Base-by-base conservation (phyloP, 1,139 yeast species). In the Kurtzmaniella quercitrusa region DNA sequence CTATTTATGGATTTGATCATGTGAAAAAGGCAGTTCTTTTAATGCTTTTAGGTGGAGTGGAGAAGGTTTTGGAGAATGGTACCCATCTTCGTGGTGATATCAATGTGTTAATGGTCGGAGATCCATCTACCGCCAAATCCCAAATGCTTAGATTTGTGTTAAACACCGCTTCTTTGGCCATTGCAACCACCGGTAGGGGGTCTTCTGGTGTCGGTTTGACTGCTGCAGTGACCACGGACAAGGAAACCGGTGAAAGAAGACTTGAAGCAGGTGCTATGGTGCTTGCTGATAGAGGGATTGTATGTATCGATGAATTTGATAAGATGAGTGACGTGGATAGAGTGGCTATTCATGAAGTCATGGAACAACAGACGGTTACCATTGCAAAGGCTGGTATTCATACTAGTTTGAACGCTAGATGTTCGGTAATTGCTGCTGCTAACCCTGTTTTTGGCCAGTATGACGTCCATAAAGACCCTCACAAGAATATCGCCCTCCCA, bases 181-280 rank as follows among this genome's bases (percentile, higher is more conserved):
- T 93, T 56, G 97, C 98, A 23, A 94, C 99, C 1, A 94, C 99
- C 1, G 99, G 99, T 71, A 82, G 96, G 64, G 99, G 98, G 48
- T 91, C 98, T 14, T 91, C 98, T 0, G 99, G 98, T 65, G 99
- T 94, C 41, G 99, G 98, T 86, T 79, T 93, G 59, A 93, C 99
- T 0, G 99, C 99, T 12, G 98, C 99, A 0, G 99, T 93, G 3
- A 91, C 98, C 2, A 81, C 93, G 2, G 99, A 93, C 64, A 85
- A 85, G 57, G 98, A 93, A 64, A 93, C 98, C 1, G 98, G 98
- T 43, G 99, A 93, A 68, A 77, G 98, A 59, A 78, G 96, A 55
- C 72, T 93, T 51, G 98, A 94, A 66, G 99, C 98, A 0, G 99
- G 99, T 74, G 99, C 99, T 2, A 93, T 93, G 98, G 98, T 93